phyloP scores from a whole-genome alignment of 1,284 basidiomycete species.

The Lignosus rhinocerotis region DNA sequence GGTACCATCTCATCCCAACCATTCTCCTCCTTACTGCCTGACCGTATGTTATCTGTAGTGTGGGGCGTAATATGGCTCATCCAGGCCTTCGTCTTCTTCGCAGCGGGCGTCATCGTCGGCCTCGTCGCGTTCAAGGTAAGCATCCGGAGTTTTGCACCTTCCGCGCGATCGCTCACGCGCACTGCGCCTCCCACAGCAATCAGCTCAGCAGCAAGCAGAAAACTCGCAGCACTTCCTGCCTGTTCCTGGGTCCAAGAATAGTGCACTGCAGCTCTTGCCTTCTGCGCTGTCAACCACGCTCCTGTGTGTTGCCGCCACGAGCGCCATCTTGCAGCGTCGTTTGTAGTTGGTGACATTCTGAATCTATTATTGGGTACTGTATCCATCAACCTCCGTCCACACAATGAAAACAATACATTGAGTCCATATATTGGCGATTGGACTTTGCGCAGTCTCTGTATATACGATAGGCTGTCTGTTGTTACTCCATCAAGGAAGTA shows the following conservation, averaged over 20 bases:
- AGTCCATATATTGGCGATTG: no score
- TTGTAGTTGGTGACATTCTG: not conserved
- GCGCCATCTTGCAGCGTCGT: slow-evolving; percentile 2
- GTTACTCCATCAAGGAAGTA: no score
- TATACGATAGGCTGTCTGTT: no score
- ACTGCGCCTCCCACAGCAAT: slow-evolving; percentile 44
- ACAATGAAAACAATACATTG: no score
- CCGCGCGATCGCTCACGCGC: not conserved
- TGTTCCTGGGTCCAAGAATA: slow-evolving; percentile 51
- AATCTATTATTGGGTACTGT: no score
- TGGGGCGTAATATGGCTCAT: slow-evolving; percentile 94
- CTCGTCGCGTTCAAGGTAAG: slow-evolving; percentile 83
- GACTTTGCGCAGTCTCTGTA: no score
- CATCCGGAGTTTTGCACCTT: not conserved
- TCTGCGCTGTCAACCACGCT: slow-evolving; percentile 5
- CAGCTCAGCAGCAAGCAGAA: slow-evolving; percentile 50
- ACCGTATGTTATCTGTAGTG: slow-evolving; percentile 41
- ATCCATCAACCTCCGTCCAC: no score
- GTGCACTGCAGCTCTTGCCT: slow-evolving; percentile 10
- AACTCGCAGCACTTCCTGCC: slow-evolving; percentile 61
- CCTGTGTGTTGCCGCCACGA: slow-evolving; percentile 5
- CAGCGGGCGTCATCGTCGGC: slow-evolving; percentile 79
- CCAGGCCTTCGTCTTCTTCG: slow-evolving; percentile 81
- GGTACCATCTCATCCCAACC: slow-evolving; percentile 36
- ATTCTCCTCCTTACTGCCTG: not conserved